Base-by-base conservation (phyloP, 1,139 yeast genomes). In the Geotrichum cucujoidarum region DNA sequence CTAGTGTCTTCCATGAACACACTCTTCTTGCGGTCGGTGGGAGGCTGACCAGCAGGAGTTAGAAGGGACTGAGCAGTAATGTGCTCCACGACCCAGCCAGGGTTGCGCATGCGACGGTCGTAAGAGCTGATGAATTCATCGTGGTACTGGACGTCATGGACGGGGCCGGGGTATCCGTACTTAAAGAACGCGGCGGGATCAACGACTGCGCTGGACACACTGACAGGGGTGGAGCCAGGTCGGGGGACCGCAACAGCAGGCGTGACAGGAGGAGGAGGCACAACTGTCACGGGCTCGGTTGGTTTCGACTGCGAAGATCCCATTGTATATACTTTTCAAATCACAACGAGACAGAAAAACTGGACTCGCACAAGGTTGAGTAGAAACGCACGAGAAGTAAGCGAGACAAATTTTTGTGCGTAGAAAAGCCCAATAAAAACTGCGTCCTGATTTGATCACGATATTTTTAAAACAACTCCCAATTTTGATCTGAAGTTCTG, bases 121-220 rank as follows among this genome's bases (percentile, higher is more conserved):
- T 81, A 92, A 58, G 95, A 86, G 54, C 94, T 80, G 20, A 90
- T 76, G 64, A 83, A 92, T 66, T 88, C 96, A 47, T 75, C 73
- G 55, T 88, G 75, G 22, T 74, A 77, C 49, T 80, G 79, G 53
- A 92, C 67, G 62, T 92, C 98, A 63, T 88, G 95, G 37, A 84
- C 76, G 0, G 97, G 97, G 1, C 96, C 96, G 0, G 97, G 97
- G 60, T 86, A 87, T 2, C 98, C 98, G 62, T 85, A 90, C 60
- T 81, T 83, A 71, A 83, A 85, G 65, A 84, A 85, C 0, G 53
- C 52, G 27, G 18, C 31, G 39, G 49, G 49, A 29, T 47, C 45
- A 18, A 49, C 52, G 18, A 46, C 20, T 4, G 39, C n/a, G n/a
- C 30, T 18, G 32, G 17, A 18, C 10, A n/a, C n/a, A 29, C 27